phyloP scores from a whole-genome alignment of 2,329 filamentous ascomycete species.

The Ceratocystis huliohia region DNA sequence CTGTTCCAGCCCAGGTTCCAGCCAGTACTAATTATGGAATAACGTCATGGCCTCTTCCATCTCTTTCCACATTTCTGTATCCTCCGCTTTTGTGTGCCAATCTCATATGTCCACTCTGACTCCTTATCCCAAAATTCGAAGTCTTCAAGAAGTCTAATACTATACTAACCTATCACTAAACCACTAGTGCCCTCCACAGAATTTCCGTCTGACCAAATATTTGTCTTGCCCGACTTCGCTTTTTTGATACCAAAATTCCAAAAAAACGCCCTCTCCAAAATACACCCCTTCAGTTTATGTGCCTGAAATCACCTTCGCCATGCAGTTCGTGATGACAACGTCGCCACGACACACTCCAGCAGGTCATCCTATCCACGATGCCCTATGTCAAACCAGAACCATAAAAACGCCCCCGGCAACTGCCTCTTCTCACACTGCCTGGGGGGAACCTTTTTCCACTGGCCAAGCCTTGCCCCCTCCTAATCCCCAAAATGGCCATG shows the following conservation, averaged over 20 bases:
- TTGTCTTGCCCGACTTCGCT: not conserved
- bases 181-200: not conserved
- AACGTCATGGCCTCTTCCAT: conserved; percentile 1
- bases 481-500: conserved; percentile 1
- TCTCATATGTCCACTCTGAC: not conserved
- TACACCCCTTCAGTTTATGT: not conserved
- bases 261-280: not conserved
- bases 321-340: conserved; percentile 18
- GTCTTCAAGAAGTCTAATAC: no score
- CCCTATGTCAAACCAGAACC: conserved; percentile 22
- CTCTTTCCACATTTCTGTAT: not conserved
- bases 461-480: conserved; percentile 3
- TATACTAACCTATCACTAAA: not conserved
- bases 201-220: not conserved
- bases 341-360: conserved; percentile 13
- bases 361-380: conserved; percentile 5
- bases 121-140: not conserved
- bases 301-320: not conserved
- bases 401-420: conserved; percentile 33
- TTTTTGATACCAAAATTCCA: not conserved
- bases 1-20: conserved; percentile 1
- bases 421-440: conserved; percentile 32
- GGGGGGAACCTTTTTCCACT: conserved; percentile 2
- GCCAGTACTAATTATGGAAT: conserved; percentile 5
- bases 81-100: not conserved